Base-by-base conservation (phyloP, 1,284 basidiomycete genomes). In the Sporisorium graminicola region DNA sequence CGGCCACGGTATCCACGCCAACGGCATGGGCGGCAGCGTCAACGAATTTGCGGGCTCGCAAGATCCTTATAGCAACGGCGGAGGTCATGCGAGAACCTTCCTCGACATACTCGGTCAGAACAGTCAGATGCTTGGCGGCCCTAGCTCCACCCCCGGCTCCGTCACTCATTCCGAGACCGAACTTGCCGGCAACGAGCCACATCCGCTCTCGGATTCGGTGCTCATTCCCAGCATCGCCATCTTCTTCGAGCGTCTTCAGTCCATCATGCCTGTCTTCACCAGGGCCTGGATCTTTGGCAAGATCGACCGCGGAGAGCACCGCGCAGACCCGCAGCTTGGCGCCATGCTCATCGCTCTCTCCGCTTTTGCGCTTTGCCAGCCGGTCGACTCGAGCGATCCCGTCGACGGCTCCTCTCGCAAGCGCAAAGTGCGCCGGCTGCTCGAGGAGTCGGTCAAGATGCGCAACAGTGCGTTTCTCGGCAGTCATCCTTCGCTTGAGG, bases 231-330 rank as follows among this genome's bases (percentile, higher is more conserved):
- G 70, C 70, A 80, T 85, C 56, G 79, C 75, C 35, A 73, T 81
- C 68, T 85, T 81, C 63, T 85, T 84, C 49, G 77, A 83, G n/a
- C 71, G 80, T 14, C 66, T 84, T 10, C 79, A 82, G 49, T 78
- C 77, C 29, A 79, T 84, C 63, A 83, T 84, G 82, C 83, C 82
- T 42, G 81, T 85, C 47, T 84, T 85, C 49, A 78, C 80, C 2
- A 75, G 79, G 22, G 58, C 71, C 10, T 83, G 79, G 76, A 67
- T 85, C 44, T 80, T 79, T 60, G 59, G 65, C 47, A 69, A 77
- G 51, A 69, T 85, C 37, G 82, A 82, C 52, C 52, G 66, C 5
- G 77, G 77, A 37, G 71, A 83, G 63, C 81, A 85, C 31, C 73
- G 76, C 27, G 72, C 62, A 5, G 77, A 81, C n/a, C 74, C 78